Evolutionary conservation across 768 basidiomycete genomes (phyloP), one percentile per base, ranked within the genome.

Genomic region (Macrolepiota dolichaula): DNA sequence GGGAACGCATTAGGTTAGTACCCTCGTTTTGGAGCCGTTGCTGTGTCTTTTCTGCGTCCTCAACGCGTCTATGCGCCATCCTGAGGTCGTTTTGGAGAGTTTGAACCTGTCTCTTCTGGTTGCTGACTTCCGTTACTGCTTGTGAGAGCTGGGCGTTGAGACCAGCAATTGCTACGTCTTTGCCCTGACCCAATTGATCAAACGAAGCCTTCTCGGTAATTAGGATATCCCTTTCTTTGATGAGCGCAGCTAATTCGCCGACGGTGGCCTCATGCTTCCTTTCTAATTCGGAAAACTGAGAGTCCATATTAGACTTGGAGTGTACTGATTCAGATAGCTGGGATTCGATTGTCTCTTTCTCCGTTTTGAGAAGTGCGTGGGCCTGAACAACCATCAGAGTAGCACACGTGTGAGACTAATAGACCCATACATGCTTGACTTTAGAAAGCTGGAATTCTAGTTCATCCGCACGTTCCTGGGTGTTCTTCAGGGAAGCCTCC

Each of bases 381-480:
- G 77, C 73, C 92, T 93, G 38, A 36, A 25, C 7, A 49, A 22
- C 38, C 4, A 36, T 17, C 46, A 62, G 27, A 9, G 57, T 49
- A 36, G 63, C 49, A 62, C 52, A n/a, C 53, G 24, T 22, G 29
- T 51, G 10, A 42, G n/a, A 29, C 24, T n/a, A 38, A 29, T 19
- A 17, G 40, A 57, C 27, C 40, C 76, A 52, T 63, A 86, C 92
- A 84, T 93, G 92, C 67, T 86, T 90, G 42, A 89, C 74, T 69
- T 89, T 91, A 12, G 87, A 85, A 19, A 94, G 76, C 68, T 90
- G 90, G 67, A 92, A 89, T 66, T 93, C 92, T 9, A 94, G 80
- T 68, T 92, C 91, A 62, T 91, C 91, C 4, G 88, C 88, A 57
- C 88, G 87, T 67, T 94, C 85, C 67, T 92, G 90, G 25, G 87